A percentile compares a stretch with the other conserved stretches of the same genome.
Conservation (phyloP, 1,139 yeast genomes). For the Yamadazyma dendronema region DNA sequence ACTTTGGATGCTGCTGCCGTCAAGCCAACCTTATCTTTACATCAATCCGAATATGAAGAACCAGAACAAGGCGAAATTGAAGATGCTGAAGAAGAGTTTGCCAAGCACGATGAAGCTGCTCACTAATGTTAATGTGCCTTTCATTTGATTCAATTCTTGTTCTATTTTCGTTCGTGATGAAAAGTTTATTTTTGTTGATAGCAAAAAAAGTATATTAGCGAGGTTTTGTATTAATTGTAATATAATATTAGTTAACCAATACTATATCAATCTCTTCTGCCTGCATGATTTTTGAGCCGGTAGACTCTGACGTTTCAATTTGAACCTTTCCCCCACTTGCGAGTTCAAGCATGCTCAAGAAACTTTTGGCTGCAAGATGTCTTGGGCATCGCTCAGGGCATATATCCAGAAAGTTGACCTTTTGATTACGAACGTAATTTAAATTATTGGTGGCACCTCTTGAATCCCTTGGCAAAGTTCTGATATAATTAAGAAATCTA, state of each 20-base stretch:
- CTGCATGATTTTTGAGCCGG: neutral
- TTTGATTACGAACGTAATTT: slow-evolving; percentile 1
- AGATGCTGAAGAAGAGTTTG: slow-evolving; percentile 48
- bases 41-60: slow-evolving; percentile 70
- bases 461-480: neutral
- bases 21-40: slow-evolving; percentile 89
- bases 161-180: slow-evolving; percentile 3
- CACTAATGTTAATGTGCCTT: neutral
- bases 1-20: slow-evolving; percentile 94
- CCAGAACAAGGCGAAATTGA: slow-evolving; percentile 55
- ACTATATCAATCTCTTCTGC: neutral
- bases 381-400: slow-evolving; percentile 16
- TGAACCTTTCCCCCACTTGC: slow-evolving; percentile 20
- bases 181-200: neutral
- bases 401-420: slow-evolving; percentile 6
- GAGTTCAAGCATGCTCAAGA: slow-evolving; percentile 37
- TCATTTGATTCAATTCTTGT: slow-evolving; percentile 1
- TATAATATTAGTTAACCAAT: slow-evolving; percentile 1
- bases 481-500: neutral
- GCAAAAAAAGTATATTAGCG: slow-evolving; percentile 8
- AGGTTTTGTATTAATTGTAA: slow-evolving; percentile 4
- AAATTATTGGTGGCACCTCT: neutral
- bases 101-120: slow-evolving; percentile 34
- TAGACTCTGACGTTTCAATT: neutral
- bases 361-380: slow-evolving; percentile 37